Base-by-base conservation (phyloP, 176 grass and related monocot genomes). In the Lolium multiflorum region DNA sequence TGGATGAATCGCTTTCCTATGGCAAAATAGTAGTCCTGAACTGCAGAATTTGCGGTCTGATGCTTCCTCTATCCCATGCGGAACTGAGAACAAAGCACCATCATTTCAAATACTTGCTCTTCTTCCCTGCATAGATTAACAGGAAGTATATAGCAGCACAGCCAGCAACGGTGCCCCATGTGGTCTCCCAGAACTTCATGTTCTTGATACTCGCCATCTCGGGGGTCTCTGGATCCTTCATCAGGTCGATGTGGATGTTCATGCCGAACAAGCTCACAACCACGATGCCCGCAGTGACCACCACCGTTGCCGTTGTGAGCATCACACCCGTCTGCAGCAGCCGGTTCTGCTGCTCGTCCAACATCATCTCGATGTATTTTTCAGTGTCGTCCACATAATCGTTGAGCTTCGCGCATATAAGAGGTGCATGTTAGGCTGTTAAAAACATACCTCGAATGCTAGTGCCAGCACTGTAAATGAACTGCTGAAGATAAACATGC, bases 291-390 rank as follows among this genome's bases (percentile, higher is more conserved):
- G 89, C 95, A 0, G 93, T 95, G 63, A 79, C 86, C 15, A 93
- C 93, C 56, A 93, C 87, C 1, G 91, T 98, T 15, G 95, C 95
- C 3, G 89, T 91, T 9, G 87, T 83, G 41, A 98, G 93, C 89
- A 98, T 87, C 25, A 98, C 86, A 44, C 89, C 93, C 88, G 93
- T 98, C 74, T 98, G 95, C 48, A 98, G 83, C 77, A 97, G 86
- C 81, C 94, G 87, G 81, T 93, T 95, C 79, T 97, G 95, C 75
- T 97, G 94, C 71, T 95, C 87, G 57, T 97, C 91, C 63, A 97
- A 71, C 95, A 97, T 97, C 57, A 97, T 87, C 82, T 97, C 87
- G 75, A 98, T 93, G 57, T 98, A 98, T 61, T 93, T 91, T 31
- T 98, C 93, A 0, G 95, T 98, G 57, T 92, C 86, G 44, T 95